A percentile compares a stretch with the other conserved stretches of the same genome.
phyloP scores from a whole-genome alignment of 2,329 filamentous ascomycete genomes.

The Aspergillus bombycis region DNA sequence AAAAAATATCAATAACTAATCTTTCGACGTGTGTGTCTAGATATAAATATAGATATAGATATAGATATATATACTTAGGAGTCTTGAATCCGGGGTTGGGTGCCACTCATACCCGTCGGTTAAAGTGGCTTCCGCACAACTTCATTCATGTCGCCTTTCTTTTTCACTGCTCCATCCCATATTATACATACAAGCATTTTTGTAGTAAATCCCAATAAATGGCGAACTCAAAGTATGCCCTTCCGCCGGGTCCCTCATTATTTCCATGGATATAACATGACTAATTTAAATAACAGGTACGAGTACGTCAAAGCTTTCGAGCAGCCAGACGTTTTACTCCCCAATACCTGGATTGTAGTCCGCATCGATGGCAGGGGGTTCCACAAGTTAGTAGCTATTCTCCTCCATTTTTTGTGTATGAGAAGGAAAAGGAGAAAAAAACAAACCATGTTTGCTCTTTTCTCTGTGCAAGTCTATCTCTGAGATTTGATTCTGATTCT shows the following conservation, averaged over 20 bases:
- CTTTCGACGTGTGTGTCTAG: too few relatives aligned
- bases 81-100: background rate
- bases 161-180: background rate
- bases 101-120: constrained; percentile 8
- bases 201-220: constrained; percentile 5
- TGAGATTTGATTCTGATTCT: background rate
- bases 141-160: background rate
- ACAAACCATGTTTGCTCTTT: background rate
- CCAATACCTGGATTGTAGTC: constrained; percentile 94
- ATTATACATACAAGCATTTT: background rate
- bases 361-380: constrained; percentile 93
- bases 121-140: constrained; percentile 11
- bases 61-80: too few relatives aligned
- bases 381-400: constrained; percentile 69
- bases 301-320: constrained; percentile 94
- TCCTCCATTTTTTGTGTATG: background rate
- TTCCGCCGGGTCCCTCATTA: background rate
- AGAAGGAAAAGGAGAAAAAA: background rate
- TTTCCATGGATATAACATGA: constrained; percentile 47
- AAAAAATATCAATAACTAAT: background rate
- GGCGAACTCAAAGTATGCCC: constrained; percentile 21
- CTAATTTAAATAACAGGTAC: constrained; percentile 61
- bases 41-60: too few relatives aligned
- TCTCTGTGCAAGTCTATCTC: background rate
- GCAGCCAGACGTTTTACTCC: constrained; percentile 75